Conservation (phyloP, 1,284 basidiomycete species). For the Austropuccinia psidii region DNA sequence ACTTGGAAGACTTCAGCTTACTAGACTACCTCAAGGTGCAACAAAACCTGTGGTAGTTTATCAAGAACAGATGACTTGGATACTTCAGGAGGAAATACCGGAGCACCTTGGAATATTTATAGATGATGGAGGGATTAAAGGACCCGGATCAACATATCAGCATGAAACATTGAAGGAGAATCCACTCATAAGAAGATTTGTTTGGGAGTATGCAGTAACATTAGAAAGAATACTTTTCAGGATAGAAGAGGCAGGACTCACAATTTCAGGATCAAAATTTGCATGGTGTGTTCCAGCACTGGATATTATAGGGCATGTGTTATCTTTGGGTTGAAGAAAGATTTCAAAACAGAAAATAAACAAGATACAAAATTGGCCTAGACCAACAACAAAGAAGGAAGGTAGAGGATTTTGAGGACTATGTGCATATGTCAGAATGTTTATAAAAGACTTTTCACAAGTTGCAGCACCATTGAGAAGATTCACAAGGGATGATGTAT, state of each 20-base stretch:
- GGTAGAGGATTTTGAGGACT: too few relatives aligned
- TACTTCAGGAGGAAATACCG: slow-evolving; percentile 7
- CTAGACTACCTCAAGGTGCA: slow-evolving; percentile 12
- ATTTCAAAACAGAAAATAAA: too few relatives aligned
- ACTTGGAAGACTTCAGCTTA: slow-evolving; percentile 4
- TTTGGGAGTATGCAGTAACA: slow-evolving; percentile 14
- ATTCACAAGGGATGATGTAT: too few relatives aligned
- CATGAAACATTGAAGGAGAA: slow-evolving; percentile 3
- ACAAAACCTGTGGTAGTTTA: neutral
- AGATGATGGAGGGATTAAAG: slow-evolving; percentile 32
- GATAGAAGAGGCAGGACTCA: slow-evolving; percentile 11
- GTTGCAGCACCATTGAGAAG: too few relatives aligned
- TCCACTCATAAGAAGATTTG: slow-evolving; percentile 3
- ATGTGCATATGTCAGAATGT: too few relatives aligned
- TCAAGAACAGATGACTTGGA: slow-evolving; percentile 12
- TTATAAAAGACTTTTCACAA: too few relatives aligned
- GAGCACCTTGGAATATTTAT: slow-evolving; percentile 8
- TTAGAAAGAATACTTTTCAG: slow-evolving; percentile 20
- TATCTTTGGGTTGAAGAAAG: too few relatives aligned
- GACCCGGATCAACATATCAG: neutral
- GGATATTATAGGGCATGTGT: too few relatives aligned
- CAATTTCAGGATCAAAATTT: neutral
- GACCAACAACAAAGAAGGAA: too few relatives aligned
- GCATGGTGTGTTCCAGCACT: too few relatives aligned
- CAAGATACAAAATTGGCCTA: too few relatives aligned